phyloP scores from a whole-genome alignment of 2,329 filamentous ascomycete genomes.

The Bipolaris oryzae region DNA sequence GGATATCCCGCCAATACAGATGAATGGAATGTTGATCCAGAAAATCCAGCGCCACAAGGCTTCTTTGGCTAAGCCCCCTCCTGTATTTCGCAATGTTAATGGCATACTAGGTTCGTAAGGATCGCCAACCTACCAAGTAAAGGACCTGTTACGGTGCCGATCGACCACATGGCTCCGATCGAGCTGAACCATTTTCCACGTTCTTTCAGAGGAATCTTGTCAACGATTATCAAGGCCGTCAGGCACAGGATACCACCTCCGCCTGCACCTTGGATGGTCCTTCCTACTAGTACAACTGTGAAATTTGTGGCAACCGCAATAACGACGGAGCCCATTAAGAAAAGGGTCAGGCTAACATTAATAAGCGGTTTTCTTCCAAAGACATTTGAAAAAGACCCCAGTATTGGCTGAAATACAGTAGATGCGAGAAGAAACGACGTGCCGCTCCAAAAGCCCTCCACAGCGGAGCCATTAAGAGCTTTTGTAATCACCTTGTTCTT shows the following conservation, averaged over 20 bases:
- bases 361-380: background rate
- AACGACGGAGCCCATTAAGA: background rate
- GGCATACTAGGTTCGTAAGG: too few species aligned
- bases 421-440: constrained; percentile 71
- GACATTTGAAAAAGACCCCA: background rate
- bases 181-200: background rate
- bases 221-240: background rate
- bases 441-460: constrained; percentile 67
- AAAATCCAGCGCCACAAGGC: background rate
- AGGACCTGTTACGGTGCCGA: background rate
- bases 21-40: background rate
- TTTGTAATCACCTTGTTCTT: too few species aligned
- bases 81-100: background rate
- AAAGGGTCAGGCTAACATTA: background rate
- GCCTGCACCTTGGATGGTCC: background rate
- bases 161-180: background rate
- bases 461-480: background rate
- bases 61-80: background rate
- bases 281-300: background rate
- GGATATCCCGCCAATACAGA: background rate
- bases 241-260: background rate
- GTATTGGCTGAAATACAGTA: constrained; percentile 61
- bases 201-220: background rate
- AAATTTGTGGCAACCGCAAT: background rate
- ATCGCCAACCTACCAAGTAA: background rate